Evolutionary conservation across 805 yeast species (phyloP).

Genomic region (Pichia cephalocereana): DNA sequence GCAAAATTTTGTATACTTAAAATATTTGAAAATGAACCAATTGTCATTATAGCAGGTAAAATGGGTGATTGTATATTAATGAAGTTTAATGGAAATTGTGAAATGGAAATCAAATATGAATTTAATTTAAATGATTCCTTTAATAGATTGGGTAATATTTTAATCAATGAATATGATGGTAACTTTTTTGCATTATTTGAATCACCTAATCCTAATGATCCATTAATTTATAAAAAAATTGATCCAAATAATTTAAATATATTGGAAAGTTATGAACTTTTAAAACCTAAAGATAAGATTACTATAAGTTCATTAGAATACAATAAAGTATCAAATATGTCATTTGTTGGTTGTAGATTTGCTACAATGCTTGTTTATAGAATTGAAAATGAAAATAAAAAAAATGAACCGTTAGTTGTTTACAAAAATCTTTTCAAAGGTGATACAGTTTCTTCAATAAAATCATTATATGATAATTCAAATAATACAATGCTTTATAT

Average conservation of each 20-base stretch:
- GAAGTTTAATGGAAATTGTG: conserved; percentile 31
- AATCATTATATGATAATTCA: conserved; percentile 23
- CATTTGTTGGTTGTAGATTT: conserved; percentile 64
- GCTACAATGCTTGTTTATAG: conserved; percentile 55
- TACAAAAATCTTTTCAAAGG: conserved; percentile 51
- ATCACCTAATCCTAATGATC: conserved; percentile 58
- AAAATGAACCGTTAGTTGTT: conserved; percentile 19
- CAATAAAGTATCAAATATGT: conserved; percentile 28
- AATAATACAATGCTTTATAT: conserved; percentile 24
- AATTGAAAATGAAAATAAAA: conserved; percentile 14
- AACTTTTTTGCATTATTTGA: conserved; percentile 40
- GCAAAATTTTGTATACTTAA: conserved; percentile 21
- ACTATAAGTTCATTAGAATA: conserved; percentile 49
- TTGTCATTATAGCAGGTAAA: conserved; percentile 22
- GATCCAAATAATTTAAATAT: conserved; percentile 21
- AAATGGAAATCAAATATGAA: conserved; percentile 18
- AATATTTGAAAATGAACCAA: conserved; percentile 13
- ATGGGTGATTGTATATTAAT: conserved; percentile 37
- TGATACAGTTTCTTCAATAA: conserved; percentile 57
- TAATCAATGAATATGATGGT: conserved; percentile 24
- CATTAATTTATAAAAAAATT: conserved; percentile 36
- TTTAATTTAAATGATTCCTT: conserved; percentile 26
- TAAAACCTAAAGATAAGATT: conserved; percentile 31
- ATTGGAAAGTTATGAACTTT: conserved; percentile 4
- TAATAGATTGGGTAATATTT: conserved; percentile 38